phyloP scores from a whole-genome alignment of 2,329 filamentous ascomycete genomes.

The Sarocladiaceae sp. region DNA sequence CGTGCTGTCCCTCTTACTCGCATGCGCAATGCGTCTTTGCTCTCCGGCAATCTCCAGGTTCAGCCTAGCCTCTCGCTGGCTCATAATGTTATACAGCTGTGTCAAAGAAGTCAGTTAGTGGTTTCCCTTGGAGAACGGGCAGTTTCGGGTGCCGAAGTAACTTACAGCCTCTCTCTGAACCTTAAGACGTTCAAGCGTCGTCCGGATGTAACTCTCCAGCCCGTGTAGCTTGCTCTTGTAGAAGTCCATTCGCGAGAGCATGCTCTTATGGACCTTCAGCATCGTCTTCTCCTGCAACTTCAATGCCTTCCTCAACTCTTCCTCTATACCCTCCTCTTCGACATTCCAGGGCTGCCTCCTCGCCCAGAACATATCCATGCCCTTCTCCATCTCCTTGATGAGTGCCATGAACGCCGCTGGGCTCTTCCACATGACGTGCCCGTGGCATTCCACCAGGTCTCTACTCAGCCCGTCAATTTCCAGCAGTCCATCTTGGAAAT shows the following conservation, averaged over 20 bases:
- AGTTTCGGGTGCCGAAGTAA: constrained; percentile 13
- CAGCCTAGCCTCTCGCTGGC: constrained; percentile 57
- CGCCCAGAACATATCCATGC: constrained; percentile 38
- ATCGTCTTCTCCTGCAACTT: constrained; percentile 19
- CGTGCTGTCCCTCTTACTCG: constrained; percentile 54
- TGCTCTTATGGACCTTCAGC: constrained; percentile 43
- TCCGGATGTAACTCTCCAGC: constrained; percentile 57
- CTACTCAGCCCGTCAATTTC: constrained; percentile 55
- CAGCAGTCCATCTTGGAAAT: constrained; percentile 40
- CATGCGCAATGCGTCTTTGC: constrained; percentile 52
- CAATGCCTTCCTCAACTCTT: neutral
- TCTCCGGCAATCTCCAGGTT: constrained; percentile 58
- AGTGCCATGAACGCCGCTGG: constrained; percentile 55
- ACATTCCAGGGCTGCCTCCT: constrained; percentile 12
- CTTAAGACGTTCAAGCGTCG: constrained; percentile 52
- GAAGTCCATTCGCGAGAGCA: constrained; percentile 50
- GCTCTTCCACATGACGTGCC: constrained; percentile 56
- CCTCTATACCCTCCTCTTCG: constrained; percentile 12
- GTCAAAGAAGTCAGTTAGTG: neutral
- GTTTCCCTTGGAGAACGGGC: too few species aligned
- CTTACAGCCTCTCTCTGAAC: constrained; percentile 56
- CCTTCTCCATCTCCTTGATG: constrained; percentile 39
- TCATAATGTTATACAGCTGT: constrained; percentile 60
- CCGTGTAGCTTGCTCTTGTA: constrained; percentile 55
- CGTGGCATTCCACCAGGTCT: constrained; percentile 58